Base-by-base conservation (phyloP, 2,329 filamentous ascomycete genomes). In the Aspergillus sp. region DNA sequence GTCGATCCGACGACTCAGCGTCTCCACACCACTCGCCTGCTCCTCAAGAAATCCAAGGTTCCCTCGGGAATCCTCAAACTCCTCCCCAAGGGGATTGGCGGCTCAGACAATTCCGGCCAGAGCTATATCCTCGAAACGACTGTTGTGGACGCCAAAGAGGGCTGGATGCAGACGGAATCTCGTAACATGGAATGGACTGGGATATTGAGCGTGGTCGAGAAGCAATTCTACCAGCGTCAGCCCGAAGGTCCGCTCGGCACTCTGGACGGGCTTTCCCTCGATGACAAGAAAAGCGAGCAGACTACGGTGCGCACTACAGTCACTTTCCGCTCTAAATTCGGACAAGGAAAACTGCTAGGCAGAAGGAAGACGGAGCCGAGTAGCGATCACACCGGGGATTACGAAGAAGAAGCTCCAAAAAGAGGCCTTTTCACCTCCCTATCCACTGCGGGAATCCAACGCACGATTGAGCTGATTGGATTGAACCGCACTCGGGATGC, bases 151-250 rank as follows among this genome's bases (percentile, higher is more conserved):
- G 78, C 84, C 54, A 83, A 80, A 60, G 83, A 88, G 66, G 86
- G 86, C 58, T 86, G 84, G 83, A 88, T 89, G 86, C 80, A 84
- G 70, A 87, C 86, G 0, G 86, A 88, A 67, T 85, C 82, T 13
- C 80, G 82, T 60, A 89, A 89, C 62, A 80, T 89, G 68, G 86
- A 89, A 67, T 88, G 84, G 84, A 88, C 86, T 0, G 86, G 86
- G 36, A 84, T 89, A 19, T 71, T 89, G 36, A 86, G 82, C 53
- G 86, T 89, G 1, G 80, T 88, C 41, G 86, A 89, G 70, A 81
- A 81, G 56, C 86, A 88, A 67, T 70, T 77, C 17, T 88, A 85
- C 70, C 77, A 78, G 57, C 79, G 85, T 5, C 80, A 82, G 15
- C 64, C 64, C 15, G 69, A 70, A 8, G 69, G 70, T 4, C 60